Evolutionary conservation across 345 rosid species (phyloP), one percentile per base, ranked within the genome.

Genomic region (Sisymbrium irio): DNA sequence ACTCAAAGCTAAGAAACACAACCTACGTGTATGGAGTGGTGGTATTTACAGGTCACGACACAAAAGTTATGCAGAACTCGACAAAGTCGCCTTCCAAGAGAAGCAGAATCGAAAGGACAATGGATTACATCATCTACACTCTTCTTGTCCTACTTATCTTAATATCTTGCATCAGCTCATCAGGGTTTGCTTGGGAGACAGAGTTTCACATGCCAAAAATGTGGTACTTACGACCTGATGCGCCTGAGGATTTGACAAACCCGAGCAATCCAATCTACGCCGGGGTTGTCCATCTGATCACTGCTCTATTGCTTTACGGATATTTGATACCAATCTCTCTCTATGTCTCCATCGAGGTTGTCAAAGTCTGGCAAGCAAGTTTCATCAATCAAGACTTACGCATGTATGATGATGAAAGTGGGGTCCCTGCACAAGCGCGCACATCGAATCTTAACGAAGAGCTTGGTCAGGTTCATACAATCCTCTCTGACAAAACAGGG

Each of bases 401-500:
- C 1, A 92, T 96, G 99, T 96, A 85, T 68, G 96, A 92, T 72
- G 94, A 90, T 70, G 97, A 87, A 75, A 84, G 91, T 30, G 97
- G 98, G 15, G 89, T 83, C 33, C 85, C 94, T 66, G 92, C 97
- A 22, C 83, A 76, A 51, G 99, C 99, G 17, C 83, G 99, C 39
- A 96, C 99, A 22, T 96, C 99, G 46, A 96, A 96, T 81, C 83
- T 96, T 60, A 96, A 96, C 17, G 99, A 96, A 80, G 99, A 96
- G 84, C 82, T 96, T 82, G 99, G 99, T 58, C 98, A 90, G 79
- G 97, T 96, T 28, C 98, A 90, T 71, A 96, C 98, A 0, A 92
- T 96, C 68, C 96, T 96, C 20, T 96, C 99, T 39, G 99, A 96
- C 65, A 96, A 96, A 83, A 96, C 99, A 0, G 99, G 99, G 65